These are phyloP conservation scores for Chaetomiaceae sp. DNA, from an alignment of 2,329 filamentous ascomycete species.

Conservation along the genomic window DNA sequence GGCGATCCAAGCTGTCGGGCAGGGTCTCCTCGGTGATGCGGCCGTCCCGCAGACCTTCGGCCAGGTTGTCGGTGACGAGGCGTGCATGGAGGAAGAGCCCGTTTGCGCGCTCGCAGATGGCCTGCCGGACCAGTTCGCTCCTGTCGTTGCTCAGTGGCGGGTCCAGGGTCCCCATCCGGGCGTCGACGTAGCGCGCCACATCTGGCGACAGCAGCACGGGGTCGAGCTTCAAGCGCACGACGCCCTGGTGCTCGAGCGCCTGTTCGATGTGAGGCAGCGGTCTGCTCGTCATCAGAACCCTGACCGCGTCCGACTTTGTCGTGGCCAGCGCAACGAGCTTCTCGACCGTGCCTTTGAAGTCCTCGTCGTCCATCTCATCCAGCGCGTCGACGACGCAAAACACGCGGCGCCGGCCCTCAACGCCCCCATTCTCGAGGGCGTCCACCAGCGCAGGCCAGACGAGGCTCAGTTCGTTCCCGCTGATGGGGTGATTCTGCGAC, in stretches of 20 bases:
- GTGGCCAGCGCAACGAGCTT: constrained; percentile 15
- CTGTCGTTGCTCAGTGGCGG: constrained; percentile 1
- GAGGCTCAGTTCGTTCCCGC: background rate
- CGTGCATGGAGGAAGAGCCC: constrained; percentile 35
- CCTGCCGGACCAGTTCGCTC: constrained; percentile 9
- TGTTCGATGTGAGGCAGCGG: constrained; percentile 27
- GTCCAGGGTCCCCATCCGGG: background rate
- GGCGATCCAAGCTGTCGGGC: constrained; percentile 29
- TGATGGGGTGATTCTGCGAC: background rate
- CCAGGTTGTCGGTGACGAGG: constrained; percentile 31
- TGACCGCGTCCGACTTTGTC: constrained; percentile 29
- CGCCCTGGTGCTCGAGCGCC: constrained; percentile 8
- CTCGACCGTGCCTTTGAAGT: background rate
- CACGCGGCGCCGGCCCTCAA: constrained; percentile 19
- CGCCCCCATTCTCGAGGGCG: constrained; percentile 8
- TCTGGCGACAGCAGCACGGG: constrained; percentile 29
- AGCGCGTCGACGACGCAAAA: constrained; percentile 35
- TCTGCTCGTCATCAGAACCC: constrained; percentile 37
- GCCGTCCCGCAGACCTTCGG: constrained; percentile 19
- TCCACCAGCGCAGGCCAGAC: constrained; percentile 15
- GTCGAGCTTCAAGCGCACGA: constrained; percentile 31
- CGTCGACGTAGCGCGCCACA: constrained; percentile 23
- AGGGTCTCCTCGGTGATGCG: constrained; percentile 24
- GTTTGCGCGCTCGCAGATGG: constrained; percentile 21
- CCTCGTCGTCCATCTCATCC: constrained; percentile 33